These are phyloP conservation scores for Phialophora expanda DNA, from an alignment of 2,329 filamentous ascomycete species.

Conservation along the genomic window DNA sequence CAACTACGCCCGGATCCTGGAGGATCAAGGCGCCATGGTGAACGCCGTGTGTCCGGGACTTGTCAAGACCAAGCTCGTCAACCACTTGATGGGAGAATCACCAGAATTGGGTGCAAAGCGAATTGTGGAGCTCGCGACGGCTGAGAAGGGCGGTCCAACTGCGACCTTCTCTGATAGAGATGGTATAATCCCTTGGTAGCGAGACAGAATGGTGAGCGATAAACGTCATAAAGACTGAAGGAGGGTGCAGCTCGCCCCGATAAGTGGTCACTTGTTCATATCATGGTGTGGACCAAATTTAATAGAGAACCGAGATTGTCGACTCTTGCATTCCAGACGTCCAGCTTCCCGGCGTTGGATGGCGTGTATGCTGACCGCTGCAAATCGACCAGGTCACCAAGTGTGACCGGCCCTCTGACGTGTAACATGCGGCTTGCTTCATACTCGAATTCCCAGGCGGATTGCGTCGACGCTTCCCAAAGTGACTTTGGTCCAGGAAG, in stretches of 20 bases:
- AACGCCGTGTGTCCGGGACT: conserved; percentile 28
- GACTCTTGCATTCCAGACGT: conserved; percentile 27
- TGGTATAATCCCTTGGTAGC: conserved; percentile 26
- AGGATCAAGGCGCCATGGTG: conserved; percentile 23
- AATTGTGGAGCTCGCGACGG: conserved; percentile 26
- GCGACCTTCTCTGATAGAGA: conserved; percentile 27
- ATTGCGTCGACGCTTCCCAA: conserved; percentile 24
- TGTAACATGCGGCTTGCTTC: conserved; percentile 15
- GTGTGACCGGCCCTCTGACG: conserved; percentile 5
- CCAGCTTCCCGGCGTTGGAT: conserved; percentile 16
- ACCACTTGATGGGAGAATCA: conserved; percentile 12
- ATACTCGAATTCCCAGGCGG: conserved; percentile 22
- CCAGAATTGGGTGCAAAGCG: conserved; percentile 27
- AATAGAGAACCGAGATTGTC: conserved; percentile 25
- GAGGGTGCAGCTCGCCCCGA: background rate
- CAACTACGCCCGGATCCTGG: conserved; percentile 22
- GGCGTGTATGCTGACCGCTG: conserved; percentile 4
- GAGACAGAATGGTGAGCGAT: background rate
- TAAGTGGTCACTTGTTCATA: conserved; percentile 10
- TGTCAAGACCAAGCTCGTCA: conserved; percentile 18
- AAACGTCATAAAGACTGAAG: background rate
- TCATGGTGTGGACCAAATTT: conserved; percentile 21
- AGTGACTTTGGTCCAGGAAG: conserved; percentile 23
- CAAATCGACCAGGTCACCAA: conserved; percentile 22
- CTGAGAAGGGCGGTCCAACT: conserved; percentile 17